Base-by-base conservation (phyloP, 106 monocot genomes). In the Allium fistulosum region DNA sequence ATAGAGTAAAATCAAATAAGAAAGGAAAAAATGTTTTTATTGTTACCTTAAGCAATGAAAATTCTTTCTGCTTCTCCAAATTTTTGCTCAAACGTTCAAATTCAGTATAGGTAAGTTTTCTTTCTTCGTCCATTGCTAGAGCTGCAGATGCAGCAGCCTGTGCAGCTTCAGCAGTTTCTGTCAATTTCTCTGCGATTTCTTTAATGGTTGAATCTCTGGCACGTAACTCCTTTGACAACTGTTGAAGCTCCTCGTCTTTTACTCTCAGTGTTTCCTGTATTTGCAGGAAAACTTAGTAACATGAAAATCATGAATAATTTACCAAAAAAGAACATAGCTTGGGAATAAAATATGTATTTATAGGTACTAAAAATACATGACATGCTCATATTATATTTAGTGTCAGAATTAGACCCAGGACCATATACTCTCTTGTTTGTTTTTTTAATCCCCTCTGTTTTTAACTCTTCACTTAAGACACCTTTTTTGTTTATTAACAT, bases 221-320 rank as follows among this genome's bases (percentile, higher is more conserved):
- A 66, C 90, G 86, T 49, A 90, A 62, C 28, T 92, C 90, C 75
- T 82, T 84, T 14, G 84, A 82, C 65, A 99, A 64, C 46, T 83
- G 86, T n/a, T 83, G 87, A n/a, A 99, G 74, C 65, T 99, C 92
- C 45, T 99, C 92, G 69, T 99, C 97, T 84, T 99, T 99, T 57
- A 90, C 92, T 63, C 87, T 63, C 58, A 99, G 82, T 49, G 97
- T 99, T 68, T 99, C 92, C 97, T 99, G 69, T 17, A 65, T 37
- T 37, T 5, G 37, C 4, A 5, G 5, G 37, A 37, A 37, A 37
- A 37, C 5, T 37, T 37, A 4, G 37, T 37, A 37, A 5, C 37
- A 37, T 37, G 37, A 37, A 37, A 37, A 37, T 37, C 5, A 37
- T 37, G 37, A 37, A 37, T 37, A 37, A 37, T 37, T 22, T 37